Evolutionary conservation across 805 yeast species (phyloP), one percentile per base, ranked within the genome.

Genomic region (Wickerhamomyces alni): DNA sequence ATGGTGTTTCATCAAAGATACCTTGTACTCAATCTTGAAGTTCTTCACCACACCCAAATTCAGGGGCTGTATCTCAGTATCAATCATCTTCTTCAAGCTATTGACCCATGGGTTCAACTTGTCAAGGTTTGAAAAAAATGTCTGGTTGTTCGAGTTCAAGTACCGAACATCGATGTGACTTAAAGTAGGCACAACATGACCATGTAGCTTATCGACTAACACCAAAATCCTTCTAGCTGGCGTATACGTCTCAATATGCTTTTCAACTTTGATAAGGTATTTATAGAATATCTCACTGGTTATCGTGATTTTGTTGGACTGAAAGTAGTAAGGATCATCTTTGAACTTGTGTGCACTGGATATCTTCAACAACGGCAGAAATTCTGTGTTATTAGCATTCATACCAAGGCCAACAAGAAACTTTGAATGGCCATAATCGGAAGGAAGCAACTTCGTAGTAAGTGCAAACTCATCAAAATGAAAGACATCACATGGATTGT

Each of bases 391-490:
- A 39, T 47, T 52, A 27, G 44, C 37, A 18, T 52, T 52, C 18
- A 46, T 27, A 27, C 57, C 53, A 2, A 52, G 3, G 0, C 51
- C 54, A 13, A 51, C 30, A 10, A 48, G 36, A 32, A 47, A 44
- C 17, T 39, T 43, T n/a, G 35, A 19, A 12, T 35, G 28, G 3
- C 35, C 40, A 6, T 33, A 31, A 10, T 48, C 52, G 12, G 28
- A 27, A 2, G 54, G 57, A 12, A 48, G 24, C 6, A 56, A 32
- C 17, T 56, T 45, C 15, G 52, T 41, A 0, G 55, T 44, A 1
- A 56, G 37, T 7, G 54, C 36, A 17, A 65, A 51, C 39, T 67
- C 71, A 49, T 66, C 71, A 30, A 66, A 43, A 39, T 62, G 66
- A 38, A 52, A 66, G 8, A 66, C 48, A 35, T 63, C 61, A n/a